phyloP scores from a whole-genome alignment of 305 asterid species.

The Solanum hybrid region DNA sequence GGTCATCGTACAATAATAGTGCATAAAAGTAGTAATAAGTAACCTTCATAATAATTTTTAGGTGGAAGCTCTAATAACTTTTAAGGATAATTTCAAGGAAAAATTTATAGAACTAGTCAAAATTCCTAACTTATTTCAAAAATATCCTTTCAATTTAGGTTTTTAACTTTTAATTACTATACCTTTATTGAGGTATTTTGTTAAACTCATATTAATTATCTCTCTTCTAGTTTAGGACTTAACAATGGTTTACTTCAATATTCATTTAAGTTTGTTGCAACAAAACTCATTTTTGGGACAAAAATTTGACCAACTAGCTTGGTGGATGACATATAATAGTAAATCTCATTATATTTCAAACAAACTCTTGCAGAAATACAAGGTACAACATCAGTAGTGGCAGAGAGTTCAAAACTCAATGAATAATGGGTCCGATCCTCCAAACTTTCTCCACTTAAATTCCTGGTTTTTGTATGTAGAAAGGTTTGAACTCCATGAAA shows the following conservation, averaged over 20 bases:
- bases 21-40: background rate
- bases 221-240: background rate
- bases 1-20: background rate
- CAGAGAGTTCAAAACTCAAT: background rate
- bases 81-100: too few relatives aligned
- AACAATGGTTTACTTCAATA: background rate
- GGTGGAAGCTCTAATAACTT: background rate
- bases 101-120: background rate
- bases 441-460: background rate
- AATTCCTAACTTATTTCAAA: background rate
- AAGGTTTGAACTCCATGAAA: background rate
- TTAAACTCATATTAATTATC: background rate
- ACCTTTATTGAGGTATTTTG: background rate
- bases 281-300: background rate
- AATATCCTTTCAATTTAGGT: background rate
- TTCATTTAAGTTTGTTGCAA: background rate
- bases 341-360: background rate
- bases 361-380: background rate
- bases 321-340: background rate
- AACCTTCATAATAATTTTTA: background rate
- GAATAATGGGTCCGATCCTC: background rate
- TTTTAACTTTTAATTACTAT: background rate
- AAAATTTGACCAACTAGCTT: background rate
- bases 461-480: background rate
- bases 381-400: background rate